Evolutionary conservation across 1,284 basidiomycete genomes (phyloP), one percentile per base, ranked within the genome.

Genomic region (Xanthoconium separans): DNA sequence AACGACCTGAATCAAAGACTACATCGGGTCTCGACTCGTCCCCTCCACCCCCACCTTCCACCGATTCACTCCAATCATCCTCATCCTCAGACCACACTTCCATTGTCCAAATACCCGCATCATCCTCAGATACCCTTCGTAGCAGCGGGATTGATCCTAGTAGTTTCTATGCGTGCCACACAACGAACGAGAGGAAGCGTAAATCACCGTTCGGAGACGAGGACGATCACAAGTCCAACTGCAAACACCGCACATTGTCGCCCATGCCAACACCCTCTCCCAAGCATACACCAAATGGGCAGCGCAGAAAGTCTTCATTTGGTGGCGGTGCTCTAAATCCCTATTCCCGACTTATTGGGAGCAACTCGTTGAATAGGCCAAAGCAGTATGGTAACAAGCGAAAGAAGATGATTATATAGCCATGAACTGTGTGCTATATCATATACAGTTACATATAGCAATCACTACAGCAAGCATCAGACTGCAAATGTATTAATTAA

Each of bases 121-220:
- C 62, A 40, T 47, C 64, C 37, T 54, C 63, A 16, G 54, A 67
- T 59, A 61, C 65, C 61, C 53, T 56, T 54, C 54, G n/a, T 56
- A 63, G 63, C 30, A 59, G 27, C 43, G 58, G 61, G 34, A 73
- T 84, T 49, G 63, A 77, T 29, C 63, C 79, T 22, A 66, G 63
- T 33, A 78, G 65, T 54, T 84, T 84, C 62, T 83, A 84, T 55
- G 75, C 73, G 16, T 54, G 58, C 12, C 44, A 36, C 42, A 22
- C 54, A 44, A 56, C 53, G 27, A 72, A 65, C 39, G 68, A 69
- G 57, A 77, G 64, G 65, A 77, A 76, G 65, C 77, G 75, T 36
- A 80, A 79, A 60, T 71, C 71, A 16, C 64, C 69, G 10, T 61
- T 64, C 8, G 65, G 55, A 44, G 70, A 72, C 15, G 67, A 69